Percentiles rank a stretch among this genome's conserved stretches.
phyloP scores from a whole-genome alignment of 108 stramenopile genomes.

The Bacterosira constricta region DNA sequence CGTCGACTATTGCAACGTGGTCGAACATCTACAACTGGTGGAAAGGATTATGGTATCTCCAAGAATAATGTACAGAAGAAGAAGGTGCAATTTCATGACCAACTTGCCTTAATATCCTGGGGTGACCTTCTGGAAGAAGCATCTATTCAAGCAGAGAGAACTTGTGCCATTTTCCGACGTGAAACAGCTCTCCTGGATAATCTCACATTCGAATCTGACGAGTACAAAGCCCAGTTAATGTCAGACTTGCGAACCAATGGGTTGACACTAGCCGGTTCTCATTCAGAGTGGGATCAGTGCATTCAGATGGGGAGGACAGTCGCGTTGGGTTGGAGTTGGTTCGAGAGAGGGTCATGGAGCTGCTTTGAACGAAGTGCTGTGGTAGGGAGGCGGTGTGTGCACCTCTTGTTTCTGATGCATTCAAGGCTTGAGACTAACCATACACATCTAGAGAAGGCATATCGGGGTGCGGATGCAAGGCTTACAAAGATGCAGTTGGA shows the following conservation, averaged over 20 bases:
- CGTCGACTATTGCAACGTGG: conserved; percentile 12
- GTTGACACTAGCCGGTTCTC: conserved; percentile 26
- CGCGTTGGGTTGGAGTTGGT: conserved; percentile 50
- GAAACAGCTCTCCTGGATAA: conserved; percentile 28
- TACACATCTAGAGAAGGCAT: conserved; percentile 40
- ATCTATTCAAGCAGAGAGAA: conserved; percentile 30
- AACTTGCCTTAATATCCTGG: conserved; percentile 42
- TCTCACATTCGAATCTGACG: conserved; percentile 37
- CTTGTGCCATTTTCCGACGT: conserved; percentile 44
- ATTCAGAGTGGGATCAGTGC: conserved; percentile 48
- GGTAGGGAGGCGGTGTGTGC: conserved; percentile 41
- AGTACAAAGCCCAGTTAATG: conserved; percentile 43
- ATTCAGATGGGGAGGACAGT: conserved; percentile 50
- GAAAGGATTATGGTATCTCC: conserved; percentile 2
- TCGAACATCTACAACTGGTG: neutral
- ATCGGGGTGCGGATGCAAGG: conserved; percentile 38
- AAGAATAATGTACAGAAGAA: conserved; percentile 33
- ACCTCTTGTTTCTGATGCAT: conserved; percentile 47
- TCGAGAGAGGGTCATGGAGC: conserved; percentile 46
- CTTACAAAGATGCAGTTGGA: conserved; percentile 25
- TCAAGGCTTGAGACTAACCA: conserved; percentile 43
- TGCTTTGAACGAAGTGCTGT: conserved; percentile 47
- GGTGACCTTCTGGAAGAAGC: conserved; percentile 38
- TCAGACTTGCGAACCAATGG: conserved; percentile 37
- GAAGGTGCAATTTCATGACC: conserved; percentile 43